Evolutionary conservation across 805 yeast genomes (phyloP), one percentile per base, ranked within the genome.

Genomic region (Jamesozyma jinghongensis): DNA sequence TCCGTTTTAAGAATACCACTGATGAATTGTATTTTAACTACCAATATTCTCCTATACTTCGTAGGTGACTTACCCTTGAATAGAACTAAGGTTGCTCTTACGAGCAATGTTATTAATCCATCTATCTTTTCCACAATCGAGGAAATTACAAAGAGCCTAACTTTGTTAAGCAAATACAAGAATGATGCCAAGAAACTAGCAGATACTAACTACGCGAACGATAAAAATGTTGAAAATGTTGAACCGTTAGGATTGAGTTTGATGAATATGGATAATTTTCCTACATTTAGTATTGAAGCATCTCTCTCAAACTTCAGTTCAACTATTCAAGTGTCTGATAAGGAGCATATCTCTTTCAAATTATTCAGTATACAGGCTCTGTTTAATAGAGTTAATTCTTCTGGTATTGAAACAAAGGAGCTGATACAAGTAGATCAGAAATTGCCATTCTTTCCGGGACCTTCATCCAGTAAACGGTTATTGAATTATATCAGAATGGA

Each of bases 101-200:
- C 55, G 10, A 33, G 53, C 12, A 57, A 51, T 39, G 43, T 61
- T 11, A 52, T 60, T 3, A 57, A 61, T 36, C 62, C 65, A 13
- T 45, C 58, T 1, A 37, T 60, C 2, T 50, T 51, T n/a, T 42
- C 57, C 4, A 50, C 59, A 2, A 38, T 54, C 7, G 45, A 42
- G 5, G 49, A 52, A 35, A 32, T 54, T 17, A 32, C 50, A 34
- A 43, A 40, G 14, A 29, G 42, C 1, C 10, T 51, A 1, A 37
- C 43, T 12, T 34, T 45, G 17, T 32, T 30, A 5, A n/a, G 31
- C 14, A n/a, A 7, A 7, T 28, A 31, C 34, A 31, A 7, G 5
- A 10, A 7, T 6, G 19, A 31, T 7, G 19, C 12, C 12, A 17
- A 5, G 16, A 16, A 31, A 7, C 5, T 30, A 5, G 10, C 26